These are phyloP conservation scores for Nakazawaea peltata DNA, from an alignment of 805 yeast genomes.

Conservation along the genomic window DNA sequence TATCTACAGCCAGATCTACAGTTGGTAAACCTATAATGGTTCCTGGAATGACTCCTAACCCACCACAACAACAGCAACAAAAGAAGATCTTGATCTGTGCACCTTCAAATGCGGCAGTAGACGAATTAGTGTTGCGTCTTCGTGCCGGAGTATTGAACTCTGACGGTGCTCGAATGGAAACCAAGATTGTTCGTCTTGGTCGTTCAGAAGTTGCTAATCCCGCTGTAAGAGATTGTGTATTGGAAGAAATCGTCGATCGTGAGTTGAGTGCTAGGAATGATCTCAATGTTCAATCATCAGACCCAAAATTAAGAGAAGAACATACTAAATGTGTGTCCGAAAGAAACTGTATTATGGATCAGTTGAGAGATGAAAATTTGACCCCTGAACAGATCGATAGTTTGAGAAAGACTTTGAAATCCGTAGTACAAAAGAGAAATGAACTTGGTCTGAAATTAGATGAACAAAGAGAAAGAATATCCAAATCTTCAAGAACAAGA, in stretches of 20 bases:
- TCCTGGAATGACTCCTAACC: slow-evolving; percentile 8
- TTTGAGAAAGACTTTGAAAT: slow-evolving; percentile 43
- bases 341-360: slow-evolving; percentile 44
- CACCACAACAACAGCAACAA: slow-evolving; percentile 26
- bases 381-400: slow-evolving; percentile 35
- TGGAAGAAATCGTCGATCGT: slow-evolving; percentile 78
- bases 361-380: slow-evolving; percentile 15
- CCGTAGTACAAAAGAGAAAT: slow-evolving; percentile 52
- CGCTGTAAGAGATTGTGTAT: slow-evolving; percentile 71
- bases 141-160: slow-evolving; percentile 60
- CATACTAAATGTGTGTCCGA: slow-evolving; percentile 47
- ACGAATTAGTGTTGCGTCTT: slow-evolving; percentile 81
- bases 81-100: slow-evolving; percentile 83
- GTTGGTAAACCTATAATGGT: slow-evolving; percentile 2
- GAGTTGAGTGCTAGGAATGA: slow-evolving; percentile 34
- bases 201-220: slow-evolving; percentile 81
- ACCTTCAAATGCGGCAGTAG: slow-evolving; percentile 98
- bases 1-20: slow-evolving; percentile 26
- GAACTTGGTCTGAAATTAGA: slow-evolving; percentile 70
- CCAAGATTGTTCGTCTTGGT: slow-evolving; percentile 80
- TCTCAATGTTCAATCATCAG: slow-evolving; percentile 30
- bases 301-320: slow-evolving; percentile 38
- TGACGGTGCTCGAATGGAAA: slow-evolving; percentile 44
- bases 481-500: slow-evolving; percentile 60
- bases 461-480: slow-evolving; percentile 65